Base-by-base conservation (phyloP, 2,329 filamentous ascomycete genomes). In the Atkinsonella hypoxylon region DNA sequence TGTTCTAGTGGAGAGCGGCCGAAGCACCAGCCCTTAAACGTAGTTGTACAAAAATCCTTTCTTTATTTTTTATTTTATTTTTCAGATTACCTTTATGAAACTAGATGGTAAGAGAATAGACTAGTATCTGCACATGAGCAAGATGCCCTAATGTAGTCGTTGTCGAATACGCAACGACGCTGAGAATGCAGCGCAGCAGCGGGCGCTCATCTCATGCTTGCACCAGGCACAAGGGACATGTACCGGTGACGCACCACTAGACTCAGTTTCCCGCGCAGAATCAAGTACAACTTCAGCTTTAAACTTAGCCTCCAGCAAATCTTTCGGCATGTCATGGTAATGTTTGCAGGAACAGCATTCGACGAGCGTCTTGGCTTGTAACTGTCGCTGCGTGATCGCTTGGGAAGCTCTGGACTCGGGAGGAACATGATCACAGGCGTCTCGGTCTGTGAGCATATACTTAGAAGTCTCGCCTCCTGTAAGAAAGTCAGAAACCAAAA, bases 181-280 rank as follows among this genome's bases (percentile, higher is more conserved):
- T 10, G 80, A 78, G 67, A 83, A 83, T 9, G 82, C 83, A 12
- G 82, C 76, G 62, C 84, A 88, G 66, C 84, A 88, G 52, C 67
- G 69, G 13, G 75, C 82, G 56, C 72, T 81, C 82, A 88, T 87
- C 45, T 77, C 76, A 66, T 88, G 84, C 40, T 71, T 71, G 62
- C 84, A 88, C 84, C 84, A 87, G 10, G 82, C 82, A 61, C 83
- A 87, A 56, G 76, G 78, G 31, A 85, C 77, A 59, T 75, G 77
- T 55, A 80, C 82, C 7, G 74, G 78, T 41, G 82, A 72, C 8
- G 74, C 67, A 1, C 78, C 78, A 42, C 72, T 72, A 42, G 79
- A 77, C 1, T 77, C 77, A 8, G 74, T 63, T 26, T 66, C 63
- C 49, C 70, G 69, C 47, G 77, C 75, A 50, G 58, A 48, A 18